phyloP scores from a whole-genome alignment of 2,329 filamentous ascomycete genomes.

The Stemphylium lycopersici region DNA sequence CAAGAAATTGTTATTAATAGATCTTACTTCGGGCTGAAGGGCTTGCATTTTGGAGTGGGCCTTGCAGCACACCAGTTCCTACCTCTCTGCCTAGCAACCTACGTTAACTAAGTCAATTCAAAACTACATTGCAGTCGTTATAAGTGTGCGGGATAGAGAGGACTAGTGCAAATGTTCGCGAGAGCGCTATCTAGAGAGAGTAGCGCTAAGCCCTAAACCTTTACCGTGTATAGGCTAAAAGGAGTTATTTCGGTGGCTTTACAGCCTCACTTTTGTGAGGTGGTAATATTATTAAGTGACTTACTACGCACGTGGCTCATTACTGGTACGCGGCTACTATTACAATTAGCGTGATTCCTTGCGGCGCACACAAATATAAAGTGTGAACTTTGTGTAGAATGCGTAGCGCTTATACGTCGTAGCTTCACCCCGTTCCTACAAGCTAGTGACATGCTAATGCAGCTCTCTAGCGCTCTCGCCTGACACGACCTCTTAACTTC shows the following conservation, averaged over 20 bases:
- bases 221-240: too few species aligned
- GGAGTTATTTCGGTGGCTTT: background rate
- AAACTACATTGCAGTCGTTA: too few species aligned
- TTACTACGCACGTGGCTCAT: background rate
- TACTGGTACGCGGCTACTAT: conserved; percentile 1
- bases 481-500: background rate
- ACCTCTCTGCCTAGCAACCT: too few species aligned
- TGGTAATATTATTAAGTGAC: conserved; percentile 5
- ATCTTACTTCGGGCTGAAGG: too few species aligned
- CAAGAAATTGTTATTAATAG: too few species aligned
- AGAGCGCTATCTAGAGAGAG: too few species aligned
- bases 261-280: background rate
- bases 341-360: conserved; percentile 13
- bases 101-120: too few species aligned
- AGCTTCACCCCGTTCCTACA: background rate
- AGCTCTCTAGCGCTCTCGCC: background rate
- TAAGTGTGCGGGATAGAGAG: too few species aligned
- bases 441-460: background rate
- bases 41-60: too few species aligned
- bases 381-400: conserved; percentile 4
- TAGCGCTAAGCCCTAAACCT: too few species aligned
- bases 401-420: conserved; percentile 2
- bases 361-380: conserved; percentile 8
- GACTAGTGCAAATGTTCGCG: too few species aligned
- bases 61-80: too few species aligned